phyloP scores from a whole-genome alignment of 2,329 filamentous ascomycete species.

The Domatiomyces catenatus region DNA sequence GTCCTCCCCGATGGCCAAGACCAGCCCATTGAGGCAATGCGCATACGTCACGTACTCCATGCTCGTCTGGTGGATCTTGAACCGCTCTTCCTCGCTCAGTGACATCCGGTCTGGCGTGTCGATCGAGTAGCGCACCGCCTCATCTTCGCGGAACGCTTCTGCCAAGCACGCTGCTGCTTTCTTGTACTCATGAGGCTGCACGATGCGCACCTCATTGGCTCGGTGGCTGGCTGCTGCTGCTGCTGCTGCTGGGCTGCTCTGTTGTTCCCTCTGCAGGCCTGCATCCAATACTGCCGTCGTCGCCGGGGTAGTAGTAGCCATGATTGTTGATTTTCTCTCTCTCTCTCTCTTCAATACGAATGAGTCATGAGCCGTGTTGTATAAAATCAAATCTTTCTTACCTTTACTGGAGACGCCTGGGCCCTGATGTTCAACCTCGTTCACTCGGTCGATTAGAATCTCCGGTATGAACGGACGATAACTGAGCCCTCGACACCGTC shows the following conservation, averaged over 20 bases:
- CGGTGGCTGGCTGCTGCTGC: conserved; percentile 4
- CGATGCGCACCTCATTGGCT: conserved; percentile 46
- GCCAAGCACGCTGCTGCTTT: conserved; percentile 57
- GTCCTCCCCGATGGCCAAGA: conserved; percentile 57
- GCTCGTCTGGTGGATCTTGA: conserved; percentile 61
- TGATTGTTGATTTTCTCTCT: conserved; percentile 10
- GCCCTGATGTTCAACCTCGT: conserved; percentile 18
- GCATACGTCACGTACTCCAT: conserved; percentile 64
- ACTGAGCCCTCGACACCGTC: conserved; percentile 41
- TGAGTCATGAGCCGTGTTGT: conserved; percentile 1
- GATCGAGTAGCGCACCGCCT: conserved; percentile 53
- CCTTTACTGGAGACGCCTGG: conserved; percentile 6
- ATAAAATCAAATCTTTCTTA: conserved; percentile 13
- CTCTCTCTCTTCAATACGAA: conserved; percentile 2
- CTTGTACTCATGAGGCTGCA: conserved; percentile 53
- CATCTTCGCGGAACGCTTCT: conserved; percentile 61
- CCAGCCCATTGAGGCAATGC: conserved; percentile 58
- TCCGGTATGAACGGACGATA: conserved; percentile 41
- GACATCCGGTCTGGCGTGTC: conserved; percentile 51
- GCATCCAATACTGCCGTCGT: conserved; percentile 13
- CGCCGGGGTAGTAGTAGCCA: conserved; percentile 15
- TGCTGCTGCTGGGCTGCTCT: conserved; percentile 6
- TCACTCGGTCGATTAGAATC: conserved; percentile 35
- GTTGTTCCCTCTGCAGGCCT: conserved; percentile 13
- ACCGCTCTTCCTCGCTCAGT: conserved; percentile 52